Evolutionary conservation across 768 basidiomycete genomes (phyloP).

Genomic region (Punctularia strigosozonata): DNA sequence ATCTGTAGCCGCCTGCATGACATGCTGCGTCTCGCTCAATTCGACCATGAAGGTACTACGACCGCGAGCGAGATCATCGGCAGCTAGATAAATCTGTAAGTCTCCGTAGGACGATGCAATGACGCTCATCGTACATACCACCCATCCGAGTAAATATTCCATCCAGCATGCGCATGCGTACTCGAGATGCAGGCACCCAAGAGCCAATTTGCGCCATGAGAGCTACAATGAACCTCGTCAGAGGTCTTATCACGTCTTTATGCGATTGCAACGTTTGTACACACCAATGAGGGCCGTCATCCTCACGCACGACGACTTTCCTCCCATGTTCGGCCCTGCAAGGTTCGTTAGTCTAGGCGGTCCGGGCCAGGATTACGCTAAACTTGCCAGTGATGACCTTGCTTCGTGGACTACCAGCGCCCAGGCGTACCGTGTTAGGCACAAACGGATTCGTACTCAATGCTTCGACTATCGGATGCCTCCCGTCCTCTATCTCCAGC

Average conservation of each 20-base stretch:
- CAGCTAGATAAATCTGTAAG: constrained; percentile 34
- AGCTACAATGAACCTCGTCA: too few species aligned
- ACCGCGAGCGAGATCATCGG: constrained; percentile 77
- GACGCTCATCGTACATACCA: constrained; percentile 29
- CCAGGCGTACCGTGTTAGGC: constrained; percentile 67
- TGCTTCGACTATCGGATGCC: constrained; percentile 89
- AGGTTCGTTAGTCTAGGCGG: too few species aligned
- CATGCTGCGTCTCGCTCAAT: constrained; percentile 87
- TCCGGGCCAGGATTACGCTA: too few species aligned
- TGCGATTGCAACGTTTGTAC: too few species aligned
- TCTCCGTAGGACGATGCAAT: constrained; percentile 1
- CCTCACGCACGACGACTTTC: constrained; percentile 76
- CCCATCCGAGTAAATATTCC: constrained; percentile 86
- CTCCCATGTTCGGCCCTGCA: constrained; percentile 86
- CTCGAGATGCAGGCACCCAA: constrained; percentile 75
- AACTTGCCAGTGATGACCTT: constrained; percentile 75
- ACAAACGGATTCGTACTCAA: constrained; percentile 74
- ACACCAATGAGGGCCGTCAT: constrained; percentile 70
- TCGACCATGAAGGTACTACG: constrained; percentile 98
- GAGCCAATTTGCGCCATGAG: constrained; percentile 82
- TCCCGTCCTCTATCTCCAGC: constrained; percentile 70
- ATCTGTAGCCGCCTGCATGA: constrained; percentile 62
- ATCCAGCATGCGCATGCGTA: constrained; percentile 72
- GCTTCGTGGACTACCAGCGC: constrained; percentile 34
- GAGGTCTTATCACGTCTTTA: too few species aligned